Evolutionary conservation across 2,329 filamentous ascomycete genomes (phyloP).

Genomic region (Periconia macrospinosa): DNA sequence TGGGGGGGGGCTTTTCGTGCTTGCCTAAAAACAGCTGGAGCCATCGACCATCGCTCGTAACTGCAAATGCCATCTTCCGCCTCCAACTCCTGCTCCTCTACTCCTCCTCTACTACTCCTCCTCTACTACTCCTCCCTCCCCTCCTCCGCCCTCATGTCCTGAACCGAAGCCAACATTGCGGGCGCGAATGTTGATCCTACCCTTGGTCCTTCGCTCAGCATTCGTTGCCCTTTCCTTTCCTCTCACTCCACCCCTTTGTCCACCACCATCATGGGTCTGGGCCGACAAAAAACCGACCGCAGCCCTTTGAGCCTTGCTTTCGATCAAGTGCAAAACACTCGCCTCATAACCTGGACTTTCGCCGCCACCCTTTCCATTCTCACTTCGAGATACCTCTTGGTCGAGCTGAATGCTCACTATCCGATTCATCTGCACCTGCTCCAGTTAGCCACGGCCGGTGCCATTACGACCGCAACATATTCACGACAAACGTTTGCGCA

Average conservation of each 20-base stretch:
- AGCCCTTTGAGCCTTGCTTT: background rate
- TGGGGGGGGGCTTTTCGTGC: no score
- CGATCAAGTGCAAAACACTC: background rate
- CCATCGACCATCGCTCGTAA: no score
- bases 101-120: background rate
- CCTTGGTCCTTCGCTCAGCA: background rate
- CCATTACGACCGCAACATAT: background rate
- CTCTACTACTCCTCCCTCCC: background rate
- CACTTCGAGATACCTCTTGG: constrained; percentile 16
- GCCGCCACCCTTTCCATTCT: constrained; percentile 10
- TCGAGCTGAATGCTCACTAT: constrained; percentile 20
- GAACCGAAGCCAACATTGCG: background rate
- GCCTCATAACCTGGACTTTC: constrained; percentile 6
- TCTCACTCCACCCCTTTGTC: background rate
- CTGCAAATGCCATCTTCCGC: no score
- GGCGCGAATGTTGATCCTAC: background rate
- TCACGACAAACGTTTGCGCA: background rate
- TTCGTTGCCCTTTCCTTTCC: background rate
- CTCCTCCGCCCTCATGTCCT: background rate
- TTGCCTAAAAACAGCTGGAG: no score
- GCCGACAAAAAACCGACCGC: background rate
- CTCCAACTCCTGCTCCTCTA: no score
- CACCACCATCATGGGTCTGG: background rate
- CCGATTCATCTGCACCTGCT: constrained; percentile 14
- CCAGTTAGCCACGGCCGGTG: constrained; percentile 9